Evolutionary conservation across 1,284 basidiomycete species (phyloP).

Genomic region (Waitea zeae): DNA sequence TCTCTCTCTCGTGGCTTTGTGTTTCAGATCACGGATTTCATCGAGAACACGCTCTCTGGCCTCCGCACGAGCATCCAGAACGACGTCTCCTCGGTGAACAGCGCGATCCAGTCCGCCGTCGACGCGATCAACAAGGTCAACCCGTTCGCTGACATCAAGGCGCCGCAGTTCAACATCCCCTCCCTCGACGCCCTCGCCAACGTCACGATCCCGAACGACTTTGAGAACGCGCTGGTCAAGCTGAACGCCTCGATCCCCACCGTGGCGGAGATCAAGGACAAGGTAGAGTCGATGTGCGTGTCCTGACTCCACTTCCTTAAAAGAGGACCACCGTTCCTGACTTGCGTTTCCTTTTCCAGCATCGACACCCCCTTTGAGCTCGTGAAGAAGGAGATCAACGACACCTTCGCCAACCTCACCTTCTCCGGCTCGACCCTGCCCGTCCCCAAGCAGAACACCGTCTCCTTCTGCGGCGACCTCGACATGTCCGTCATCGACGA

Average conservation of each 20-base stretch:
- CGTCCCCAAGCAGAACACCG: conserved; percentile 44
- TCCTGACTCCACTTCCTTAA: conserved; percentile 3
- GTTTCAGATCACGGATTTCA: conserved; percentile 47
- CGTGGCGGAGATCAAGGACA: conserved; percentile 56
- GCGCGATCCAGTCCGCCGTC: conserved; percentile 46
- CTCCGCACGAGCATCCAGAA: conserved; percentile 55
- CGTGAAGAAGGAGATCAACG: conserved; percentile 76
- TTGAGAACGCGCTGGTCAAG: conserved; percentile 52
- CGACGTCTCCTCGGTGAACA: conserved; percentile 54
- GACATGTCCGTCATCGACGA: conserved; percentile 77
- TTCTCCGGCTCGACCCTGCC: conserved; percentile 61
- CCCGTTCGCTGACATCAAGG: conserved; percentile 43
- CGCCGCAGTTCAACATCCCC: conserved; percentile 58
- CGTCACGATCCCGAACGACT: conserved; percentile 66
- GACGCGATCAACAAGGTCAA: conserved; percentile 56
- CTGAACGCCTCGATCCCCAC: conserved; percentile 77
- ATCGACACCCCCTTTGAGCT: conserved; percentile 76
- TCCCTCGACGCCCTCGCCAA: conserved; percentile 58
- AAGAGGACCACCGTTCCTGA: no score
- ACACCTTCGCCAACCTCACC: conserved; percentile 53
- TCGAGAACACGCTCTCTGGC: conserved; percentile 40
- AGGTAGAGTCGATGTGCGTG: conserved; percentile 56
- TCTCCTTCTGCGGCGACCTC: conserved; percentile 58
- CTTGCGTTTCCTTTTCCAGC: conserved; percentile 17
- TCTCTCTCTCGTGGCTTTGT: no score